A percentile compares a stretch with the other conserved stretches of the same genome.
Conservation (phyloP, 192 early-diverging fungal genomes). For the Podila clonocystis region DNA sequence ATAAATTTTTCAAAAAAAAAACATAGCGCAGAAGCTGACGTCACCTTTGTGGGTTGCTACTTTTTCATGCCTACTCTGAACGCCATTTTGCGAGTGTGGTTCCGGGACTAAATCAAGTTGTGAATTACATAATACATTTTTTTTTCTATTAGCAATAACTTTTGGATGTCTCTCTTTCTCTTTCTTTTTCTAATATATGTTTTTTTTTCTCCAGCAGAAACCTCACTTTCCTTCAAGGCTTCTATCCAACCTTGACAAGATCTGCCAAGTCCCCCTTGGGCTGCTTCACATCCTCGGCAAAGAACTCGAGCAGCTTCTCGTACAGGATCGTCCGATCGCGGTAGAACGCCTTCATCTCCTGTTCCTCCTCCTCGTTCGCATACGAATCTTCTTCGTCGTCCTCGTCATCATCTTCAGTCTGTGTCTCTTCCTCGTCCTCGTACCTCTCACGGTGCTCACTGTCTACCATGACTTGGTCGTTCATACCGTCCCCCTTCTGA, state of each 20-base stretch:
- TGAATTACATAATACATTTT: too few species aligned
- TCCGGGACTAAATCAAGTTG: too few species aligned
- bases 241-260: constrained; percentile 62
- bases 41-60: too few species aligned
- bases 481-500: neutral
- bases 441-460: neutral
- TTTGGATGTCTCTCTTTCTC: neutral
- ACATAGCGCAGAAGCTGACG: too few species aligned
- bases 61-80: too few species aligned
- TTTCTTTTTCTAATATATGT: neutral
- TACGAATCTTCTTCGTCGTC: neutral
- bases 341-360: constrained; percentile 19
- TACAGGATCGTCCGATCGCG: constrained; percentile 69
- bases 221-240: too few species aligned
- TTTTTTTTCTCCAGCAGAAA: neutral
- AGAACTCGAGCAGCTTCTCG: constrained; percentile 75
- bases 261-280: constrained; percentile 78
- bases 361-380: neutral
- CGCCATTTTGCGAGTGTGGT: too few species aligned
- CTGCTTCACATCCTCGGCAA: constrained; percentile 81
- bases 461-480: neutral
- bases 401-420: constrained; percentile 3
- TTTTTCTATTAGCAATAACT: too few species aligned
- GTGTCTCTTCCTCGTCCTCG: constrained; percentile 11
- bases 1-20: too few species aligned